Conservation (phyloP, 164 flowering plant species). For the Vitis amurensis region DNA sequence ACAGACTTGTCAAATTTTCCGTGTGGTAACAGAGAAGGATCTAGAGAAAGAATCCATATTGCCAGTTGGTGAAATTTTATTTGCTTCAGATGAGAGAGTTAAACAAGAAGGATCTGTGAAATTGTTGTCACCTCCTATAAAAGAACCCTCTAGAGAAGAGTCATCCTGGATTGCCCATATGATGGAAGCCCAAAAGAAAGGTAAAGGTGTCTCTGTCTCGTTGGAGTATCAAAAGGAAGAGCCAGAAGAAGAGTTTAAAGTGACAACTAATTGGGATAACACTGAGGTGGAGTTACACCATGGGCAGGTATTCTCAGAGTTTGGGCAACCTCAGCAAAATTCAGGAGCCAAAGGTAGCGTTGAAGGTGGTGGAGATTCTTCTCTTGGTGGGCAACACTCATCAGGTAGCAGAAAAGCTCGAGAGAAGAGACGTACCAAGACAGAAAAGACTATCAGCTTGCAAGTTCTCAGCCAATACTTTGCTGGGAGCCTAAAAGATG, state of each 20-base stretch:
- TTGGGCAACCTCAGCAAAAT: conserved; percentile 29
- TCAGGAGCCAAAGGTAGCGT: conserved; percentile 23
- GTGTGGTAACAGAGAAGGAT: conserved; percentile 44
- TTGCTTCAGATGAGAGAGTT: conserved; percentile 10
- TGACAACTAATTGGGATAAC: conserved; percentile 38
- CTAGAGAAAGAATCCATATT: conserved; percentile 26
- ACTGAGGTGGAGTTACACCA: conserved; percentile 14
- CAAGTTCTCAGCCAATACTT: conserved; percentile 78
- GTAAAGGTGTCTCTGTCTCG: conserved; percentile 33
- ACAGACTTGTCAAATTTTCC: conserved; percentile 45
- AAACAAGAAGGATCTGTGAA: conserved; percentile 8
- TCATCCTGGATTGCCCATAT: conserved; percentile 37
- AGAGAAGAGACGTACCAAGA: conserved; percentile 61
- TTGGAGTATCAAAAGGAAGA: conserved; percentile 36
- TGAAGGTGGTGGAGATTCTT: conserved; percentile 28
- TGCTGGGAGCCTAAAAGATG: conserved; percentile 92
- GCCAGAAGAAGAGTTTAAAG: conserved; percentile 34
- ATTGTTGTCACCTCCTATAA: neutral
- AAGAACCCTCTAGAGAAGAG: conserved; percentile 13
- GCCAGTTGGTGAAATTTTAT: conserved; percentile 8
- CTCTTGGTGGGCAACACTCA: conserved; percentile 30
- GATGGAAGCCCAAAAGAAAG: conserved; percentile 35
- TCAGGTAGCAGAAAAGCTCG: conserved; percentile 31
- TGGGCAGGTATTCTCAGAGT: conserved; percentile 20
- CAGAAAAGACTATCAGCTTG: conserved; percentile 77